phyloP scores from a whole-genome alignment of 2,329 filamentous ascomycete species.

The Alternaria triticina region DNA sequence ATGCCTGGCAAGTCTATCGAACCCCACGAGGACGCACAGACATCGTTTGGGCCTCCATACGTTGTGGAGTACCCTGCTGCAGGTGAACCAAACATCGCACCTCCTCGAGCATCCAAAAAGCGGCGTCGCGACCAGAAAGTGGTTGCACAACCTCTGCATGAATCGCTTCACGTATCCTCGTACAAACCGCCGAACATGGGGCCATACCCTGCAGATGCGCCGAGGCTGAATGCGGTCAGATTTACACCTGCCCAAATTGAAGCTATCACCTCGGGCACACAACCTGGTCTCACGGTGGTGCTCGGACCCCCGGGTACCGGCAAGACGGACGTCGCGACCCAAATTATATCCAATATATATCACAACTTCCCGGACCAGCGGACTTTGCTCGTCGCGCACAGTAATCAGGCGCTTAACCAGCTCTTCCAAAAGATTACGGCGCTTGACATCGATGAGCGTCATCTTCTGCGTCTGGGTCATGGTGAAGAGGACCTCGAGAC shows the following conservation, averaged over 20 bases:
- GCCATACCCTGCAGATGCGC: constrained; percentile 84
- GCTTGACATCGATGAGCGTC: constrained; percentile 92
- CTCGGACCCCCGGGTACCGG: constrained; percentile 96
- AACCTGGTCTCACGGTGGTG: constrained; percentile 91
- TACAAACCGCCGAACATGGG: constrained; percentile 89
- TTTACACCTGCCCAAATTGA: constrained; percentile 93
- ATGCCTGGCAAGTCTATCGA: constrained; percentile 87
- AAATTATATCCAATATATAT: constrained; percentile 98
- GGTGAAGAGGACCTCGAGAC: constrained; percentile 93
- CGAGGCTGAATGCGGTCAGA: constrained; percentile 80
- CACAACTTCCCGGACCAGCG: constrained; percentile 95
- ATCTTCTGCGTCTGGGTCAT: constrained; percentile 89
- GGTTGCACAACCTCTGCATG: constrained; percentile 62
- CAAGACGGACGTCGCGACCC: constrained; percentile 98
- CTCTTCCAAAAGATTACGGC: constrained; percentile 98
- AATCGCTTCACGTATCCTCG: constrained; percentile 78
- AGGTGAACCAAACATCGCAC: constrained; percentile 51
- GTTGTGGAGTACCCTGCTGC: constrained; percentile 69
- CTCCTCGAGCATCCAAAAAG: constrained; percentile 76
- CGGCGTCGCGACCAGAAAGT: constrained; percentile 79
- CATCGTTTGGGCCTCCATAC: constrained; percentile 86
- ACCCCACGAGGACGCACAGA: constrained; percentile 71
- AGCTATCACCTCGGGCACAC: constrained; percentile 90
- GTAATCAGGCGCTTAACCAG: constrained; percentile 97
- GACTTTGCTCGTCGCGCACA: constrained; percentile 91